Conservation (phyloP, 352 stramenopile genomes). For the Phytophthora lateralis region DNA sequence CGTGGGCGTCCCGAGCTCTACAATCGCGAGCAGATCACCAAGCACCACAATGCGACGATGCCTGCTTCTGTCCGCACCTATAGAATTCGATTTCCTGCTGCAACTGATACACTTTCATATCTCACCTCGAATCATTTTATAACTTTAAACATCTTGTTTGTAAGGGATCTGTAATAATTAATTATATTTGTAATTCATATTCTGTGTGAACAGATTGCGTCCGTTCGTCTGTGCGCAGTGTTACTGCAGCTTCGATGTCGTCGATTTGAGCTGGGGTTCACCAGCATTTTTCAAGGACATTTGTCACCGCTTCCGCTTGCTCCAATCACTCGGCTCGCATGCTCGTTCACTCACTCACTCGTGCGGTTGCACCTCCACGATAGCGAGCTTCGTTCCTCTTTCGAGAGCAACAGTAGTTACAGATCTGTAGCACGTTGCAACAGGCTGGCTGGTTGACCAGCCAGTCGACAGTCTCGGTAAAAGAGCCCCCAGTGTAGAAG, state of each 20-base stretch:
- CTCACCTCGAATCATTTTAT: background rate
- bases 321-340: background rate
- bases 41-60: conserved; percentile 32
- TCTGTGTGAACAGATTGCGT: background rate
- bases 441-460: conserved; percentile 10
- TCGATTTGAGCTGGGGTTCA: conserved; percentile 23
- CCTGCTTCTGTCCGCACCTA: conserved; percentile 14
- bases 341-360: conserved; percentile 12
- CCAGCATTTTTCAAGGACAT: background rate
- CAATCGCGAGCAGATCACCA: conserved; percentile 28
- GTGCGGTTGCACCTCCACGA: conserved; percentile 10
- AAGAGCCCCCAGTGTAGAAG: conserved; percentile 27
- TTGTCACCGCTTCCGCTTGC: background rate
- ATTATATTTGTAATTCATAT: background rate
- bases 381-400: background rate
- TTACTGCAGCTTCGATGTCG: background rate
- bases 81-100: background rate
- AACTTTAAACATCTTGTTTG: too few relatives aligned
- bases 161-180: background rate
- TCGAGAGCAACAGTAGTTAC: conserved; percentile 2
- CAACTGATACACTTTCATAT: background rate
- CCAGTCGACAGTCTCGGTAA: conserved; percentile 14
- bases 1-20: background rate
- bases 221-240: background rate
- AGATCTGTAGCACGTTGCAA: conserved; percentile 10